phyloP scores from a whole-genome alignment of 495 filamentous ascomycete genomes.

The Hypoxylon cercidicola region DNA sequence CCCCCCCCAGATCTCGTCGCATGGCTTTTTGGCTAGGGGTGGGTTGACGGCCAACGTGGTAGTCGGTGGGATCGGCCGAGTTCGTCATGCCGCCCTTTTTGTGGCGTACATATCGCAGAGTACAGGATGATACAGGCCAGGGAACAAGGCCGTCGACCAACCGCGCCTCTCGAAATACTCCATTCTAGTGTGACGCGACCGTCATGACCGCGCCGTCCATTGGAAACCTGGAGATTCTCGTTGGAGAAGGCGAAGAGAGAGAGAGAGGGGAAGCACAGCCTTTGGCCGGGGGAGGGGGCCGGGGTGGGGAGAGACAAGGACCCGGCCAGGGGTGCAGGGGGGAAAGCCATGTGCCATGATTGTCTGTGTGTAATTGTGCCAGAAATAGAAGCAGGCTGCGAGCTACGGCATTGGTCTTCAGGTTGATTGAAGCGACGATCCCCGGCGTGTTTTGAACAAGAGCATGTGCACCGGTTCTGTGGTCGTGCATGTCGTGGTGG shows the following conservation, averaged over 20 bases:
- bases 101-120: constrained; percentile 8
- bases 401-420: constrained; percentile 38
- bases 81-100: constrained; percentile 22
- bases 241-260: constrained; percentile 31
- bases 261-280: constrained; percentile 25
- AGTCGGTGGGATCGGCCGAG: constrained; percentile 32
- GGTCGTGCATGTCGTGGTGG: no score
- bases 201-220: not conserved
- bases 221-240: constrained; percentile 33
- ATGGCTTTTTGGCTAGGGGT: constrained; percentile 7
- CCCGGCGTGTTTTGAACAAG: constrained; percentile 24
- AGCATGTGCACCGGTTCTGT: constrained; percentile 32
- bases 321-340: constrained; percentile 22
- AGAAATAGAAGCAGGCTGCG: constrained; percentile 39
- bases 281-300: constrained; percentile 7
- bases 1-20: constrained; percentile 26
- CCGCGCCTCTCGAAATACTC: constrained; percentile 7
- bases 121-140: not conserved
- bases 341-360: constrained; percentile 42
- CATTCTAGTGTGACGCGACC: constrained; percentile 18
- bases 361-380: constrained; percentile 34
- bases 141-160: constrained; percentile 9
- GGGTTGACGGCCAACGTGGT: no score
- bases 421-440: constrained; percentile 39
- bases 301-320: constrained; percentile 2